These are phyloP conservation scores for Arthrobotrys megalospora DNA, from an alignment of 2,329 filamentous ascomycete genomes.

Conservation along the genomic window DNA sequence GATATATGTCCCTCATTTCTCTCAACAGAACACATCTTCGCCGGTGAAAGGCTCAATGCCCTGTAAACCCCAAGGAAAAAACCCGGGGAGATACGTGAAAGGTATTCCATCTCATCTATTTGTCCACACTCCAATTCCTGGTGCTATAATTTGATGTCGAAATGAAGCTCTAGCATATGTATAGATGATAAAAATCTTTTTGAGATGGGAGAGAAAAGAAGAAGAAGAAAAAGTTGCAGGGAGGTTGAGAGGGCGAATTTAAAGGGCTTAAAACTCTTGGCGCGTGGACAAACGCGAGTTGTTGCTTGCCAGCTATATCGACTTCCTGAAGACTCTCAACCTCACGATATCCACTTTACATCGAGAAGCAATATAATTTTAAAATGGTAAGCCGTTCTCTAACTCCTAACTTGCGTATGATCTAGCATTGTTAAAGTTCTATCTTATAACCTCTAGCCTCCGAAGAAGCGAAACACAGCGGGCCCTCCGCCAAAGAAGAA, in stretches of 20 bases:
- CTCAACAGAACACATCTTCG: slow-evolving; percentile 58
- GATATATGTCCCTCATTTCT: slow-evolving; percentile 56
- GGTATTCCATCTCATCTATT: slow-evolving; percentile 61
- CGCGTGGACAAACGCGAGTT: slow-evolving; percentile 29
- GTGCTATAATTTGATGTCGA: slow-evolving; percentile 52
- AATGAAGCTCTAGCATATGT: slow-evolving; percentile 62
- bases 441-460: slow-evolving; percentile 34
- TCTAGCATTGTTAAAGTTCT: neutral
- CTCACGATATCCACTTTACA: neutral
- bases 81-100: slow-evolving; percentile 58
- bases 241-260: slow-evolving; percentile 8
- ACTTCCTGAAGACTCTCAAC: too few relatives aligned
- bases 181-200: slow-evolving; percentile 61
- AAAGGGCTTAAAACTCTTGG: slow-evolving; percentile 25
- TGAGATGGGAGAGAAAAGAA: slow-evolving; percentile 53
- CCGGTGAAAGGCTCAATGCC: slow-evolving; percentile 44
- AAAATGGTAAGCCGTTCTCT: neutral
- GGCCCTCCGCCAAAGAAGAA: slow-evolving; percentile 48
- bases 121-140: slow-evolving; percentile 62
- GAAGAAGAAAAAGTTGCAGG: slow-evolving; percentile 8
- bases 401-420: neutral
- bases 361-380: neutral
- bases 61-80: slow-evolving; percentile 45
- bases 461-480: slow-evolving; percentile 39
- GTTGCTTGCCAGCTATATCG: neutral